These are phyloP conservation scores for Aspergillus versicolor DNA, from an alignment of 2,329 filamentous ascomycete genomes.

Conservation along the genomic window DNA sequence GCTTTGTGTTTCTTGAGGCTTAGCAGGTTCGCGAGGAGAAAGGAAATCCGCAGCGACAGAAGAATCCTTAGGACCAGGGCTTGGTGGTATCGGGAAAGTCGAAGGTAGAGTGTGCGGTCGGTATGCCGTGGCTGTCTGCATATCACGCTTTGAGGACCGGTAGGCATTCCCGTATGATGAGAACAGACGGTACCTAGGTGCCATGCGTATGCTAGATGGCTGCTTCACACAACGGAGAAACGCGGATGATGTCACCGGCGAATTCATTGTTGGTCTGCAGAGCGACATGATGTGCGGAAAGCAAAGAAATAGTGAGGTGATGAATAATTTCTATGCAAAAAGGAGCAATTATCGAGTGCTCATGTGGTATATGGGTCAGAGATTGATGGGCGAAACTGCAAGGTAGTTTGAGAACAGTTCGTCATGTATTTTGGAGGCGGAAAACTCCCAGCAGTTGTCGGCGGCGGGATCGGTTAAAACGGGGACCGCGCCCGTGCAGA, in stretches of 20 bases:
- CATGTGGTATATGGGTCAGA: conserved; percentile 10
- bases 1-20: conserved; percentile 34
- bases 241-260: conserved; percentile 49
- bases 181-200: conserved; percentile 46
- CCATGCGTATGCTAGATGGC: conserved; percentile 40
- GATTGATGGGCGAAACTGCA: conserved; percentile 8
- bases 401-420: conserved; percentile 13
- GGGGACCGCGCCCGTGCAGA: conserved; percentile 5
- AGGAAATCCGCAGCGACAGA: conserved; percentile 57
- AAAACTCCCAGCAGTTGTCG: conserved; percentile 13
- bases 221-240: conserved; percentile 39
- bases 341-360: conserved; percentile 3
- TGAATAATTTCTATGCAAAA: conserved; percentile 17
- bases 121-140: conserved; percentile 66
- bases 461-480: conserved; percentile 27
- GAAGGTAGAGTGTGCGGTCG: conserved; percentile 59
- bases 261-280: conserved; percentile 33
- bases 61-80: conserved; percentile 58
- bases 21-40: conserved; percentile 50
- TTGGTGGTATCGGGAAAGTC: conserved; percentile 58
- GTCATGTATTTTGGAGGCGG: conserved; percentile 24
- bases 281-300: conserved; percentile 37
- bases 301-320: neutral
- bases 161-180: conserved; percentile 45
- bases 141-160: conserved; percentile 57